These are phyloP conservation scores for Plasmodium vivax DNA, from an alignment of 169 alveolate genomes.

Conservation along the genomic window DNA sequence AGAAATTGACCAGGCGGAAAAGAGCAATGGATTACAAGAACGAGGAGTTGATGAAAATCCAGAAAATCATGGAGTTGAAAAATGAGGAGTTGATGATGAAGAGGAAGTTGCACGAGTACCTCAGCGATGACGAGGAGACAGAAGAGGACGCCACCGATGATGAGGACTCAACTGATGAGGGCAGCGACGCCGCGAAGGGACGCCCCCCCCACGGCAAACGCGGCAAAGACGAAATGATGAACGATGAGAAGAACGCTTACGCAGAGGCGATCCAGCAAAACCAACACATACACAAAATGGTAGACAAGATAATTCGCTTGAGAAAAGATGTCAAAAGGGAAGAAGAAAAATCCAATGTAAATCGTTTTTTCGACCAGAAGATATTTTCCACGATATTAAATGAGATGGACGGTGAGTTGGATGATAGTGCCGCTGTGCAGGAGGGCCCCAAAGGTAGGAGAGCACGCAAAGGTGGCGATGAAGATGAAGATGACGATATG, in stretches of 20 bases:
- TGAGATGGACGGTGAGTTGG: slow-evolving; percentile 13
- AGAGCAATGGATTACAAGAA: slow-evolving; percentile 78
- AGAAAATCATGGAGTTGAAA: slow-evolving; percentile 76
- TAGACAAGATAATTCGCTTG: slow-evolving; percentile 46
- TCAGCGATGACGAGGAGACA: slow-evolving; percentile 75
- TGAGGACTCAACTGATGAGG: slow-evolving; percentile 52
- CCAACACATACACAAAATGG: slow-evolving; percentile 46
- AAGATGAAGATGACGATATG: background rate
- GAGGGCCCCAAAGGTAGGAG: slow-evolving; percentile 5
- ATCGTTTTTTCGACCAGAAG: slow-evolving; percentile 67
- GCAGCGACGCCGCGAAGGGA: background rate
- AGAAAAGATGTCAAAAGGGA: slow-evolving; percentile 51
- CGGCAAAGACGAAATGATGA: background rate
- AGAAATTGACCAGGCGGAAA: slow-evolving; percentile 77
- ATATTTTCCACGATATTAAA: slow-evolving; percentile 58
- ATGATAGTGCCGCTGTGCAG: slow-evolving; percentile 12
- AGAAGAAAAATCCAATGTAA: slow-evolving; percentile 43
- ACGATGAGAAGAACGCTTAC: background rate
- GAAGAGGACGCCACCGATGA: slow-evolving; percentile 7
- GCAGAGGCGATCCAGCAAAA: slow-evolving; percentile 7
- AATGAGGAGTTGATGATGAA: slow-evolving; percentile 74
- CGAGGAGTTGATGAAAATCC: slow-evolving; percentile 78
- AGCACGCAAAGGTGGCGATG: background rate
- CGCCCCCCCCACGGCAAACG: background rate
- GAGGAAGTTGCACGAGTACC: slow-evolving; percentile 68